Percentiles rank a stretch among this genome's conserved stretches.
Evolutionary conservation across 345 rosid species (phyloP).

Genomic region (Populus alba): DNA sequence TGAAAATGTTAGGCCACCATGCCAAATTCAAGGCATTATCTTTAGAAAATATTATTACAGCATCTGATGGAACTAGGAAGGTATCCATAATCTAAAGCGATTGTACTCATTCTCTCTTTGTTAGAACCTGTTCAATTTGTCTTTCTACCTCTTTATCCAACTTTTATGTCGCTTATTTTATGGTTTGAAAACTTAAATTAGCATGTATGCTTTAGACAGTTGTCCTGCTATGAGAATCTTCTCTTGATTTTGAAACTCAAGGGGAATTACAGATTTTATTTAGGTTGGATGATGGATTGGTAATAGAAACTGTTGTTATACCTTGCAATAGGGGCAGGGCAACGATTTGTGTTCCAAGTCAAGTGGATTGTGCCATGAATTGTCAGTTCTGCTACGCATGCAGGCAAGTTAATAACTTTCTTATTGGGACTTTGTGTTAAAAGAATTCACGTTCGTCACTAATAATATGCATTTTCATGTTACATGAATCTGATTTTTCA

Average conservation of each 20-base stretch:
- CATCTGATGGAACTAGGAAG: slow-evolving; percentile 90
- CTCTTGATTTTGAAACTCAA: slow-evolving; percentile 65
- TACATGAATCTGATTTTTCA: slow-evolving; percentile 19
- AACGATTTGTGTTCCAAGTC: slow-evolving; percentile 92
- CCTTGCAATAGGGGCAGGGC: slow-evolving; percentile 86
- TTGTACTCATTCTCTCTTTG: slow-evolving; percentile 3
- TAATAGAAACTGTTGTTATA: slow-evolving; percentile 78
- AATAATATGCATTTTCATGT: background rate
- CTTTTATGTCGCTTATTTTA: background rate
- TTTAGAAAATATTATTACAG: slow-evolving; percentile 58
- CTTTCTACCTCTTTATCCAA: background rate
- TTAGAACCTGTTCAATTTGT: background rate
- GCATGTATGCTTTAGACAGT: background rate
- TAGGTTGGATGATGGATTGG: slow-evolving; percentile 69
- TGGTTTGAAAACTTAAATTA: background rate
- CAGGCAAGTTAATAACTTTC: slow-evolving; percentile 41
- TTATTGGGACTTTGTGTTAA: background rate
- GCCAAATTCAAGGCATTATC: slow-evolving; percentile 67
- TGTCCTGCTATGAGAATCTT: slow-evolving; percentile 34
- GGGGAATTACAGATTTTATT: slow-evolving; percentile 93
- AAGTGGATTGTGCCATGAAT: slow-evolving; percentile 93
- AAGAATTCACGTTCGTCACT: background rate
- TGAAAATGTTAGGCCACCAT: slow-evolving; percentile 62
- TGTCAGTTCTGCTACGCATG: slow-evolving; percentile 97
- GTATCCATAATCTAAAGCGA: slow-evolving; percentile 34